Base-by-base conservation (phyloP, 176 grass and related monocot species). In the Pontederia crassipes region DNA sequence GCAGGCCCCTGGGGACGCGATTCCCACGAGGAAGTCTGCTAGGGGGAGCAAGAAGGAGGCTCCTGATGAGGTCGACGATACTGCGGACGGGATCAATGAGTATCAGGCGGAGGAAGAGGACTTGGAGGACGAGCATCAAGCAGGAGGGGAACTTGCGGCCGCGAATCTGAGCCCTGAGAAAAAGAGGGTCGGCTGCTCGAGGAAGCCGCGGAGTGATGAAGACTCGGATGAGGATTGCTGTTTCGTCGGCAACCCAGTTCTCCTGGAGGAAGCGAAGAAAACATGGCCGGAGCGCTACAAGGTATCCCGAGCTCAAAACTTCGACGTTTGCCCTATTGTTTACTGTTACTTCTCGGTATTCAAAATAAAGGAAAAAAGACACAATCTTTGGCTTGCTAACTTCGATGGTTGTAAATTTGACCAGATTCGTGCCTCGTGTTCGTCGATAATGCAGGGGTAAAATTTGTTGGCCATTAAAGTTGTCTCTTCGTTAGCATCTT, bases 241-340 rank as follows among this genome's bases (percentile, higher is more conserved):
- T 27, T 84, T 89, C 13, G 4, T 74, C 4, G 89, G 85, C 0
- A 62, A 69, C 20, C 58, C 82, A 0, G 2, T 95, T 55, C 70
- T 57, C 5, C 49, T 66, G 6, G 69, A 17, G 0, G 89, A 83
- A 72, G 85, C 81, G 6, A 83, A 61, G 27, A 7, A n/a, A 29
- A 60, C 45, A 49, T 95, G 89, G 85, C 85, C 89, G 1, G 59
- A 89, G 3, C 73, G 86, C 57, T 95, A 90, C 54, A 72, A 71
- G 67, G 79, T 75, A 75, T 1, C 9, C n/a, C 4, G 46, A 53
- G 54, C 49, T 14, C 8, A 32, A 53, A 67, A 67, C 11, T 46
- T 5, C 7, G 28, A 61, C 12, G 45, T 68, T 52, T 61, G 7
- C 46, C 9, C 9, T 18, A 46, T 7, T 14, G n/a, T 11, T 26